Conservation (phyloP, 2,329 filamentous ascomycete species). For the Fusarium torulosum region DNA sequence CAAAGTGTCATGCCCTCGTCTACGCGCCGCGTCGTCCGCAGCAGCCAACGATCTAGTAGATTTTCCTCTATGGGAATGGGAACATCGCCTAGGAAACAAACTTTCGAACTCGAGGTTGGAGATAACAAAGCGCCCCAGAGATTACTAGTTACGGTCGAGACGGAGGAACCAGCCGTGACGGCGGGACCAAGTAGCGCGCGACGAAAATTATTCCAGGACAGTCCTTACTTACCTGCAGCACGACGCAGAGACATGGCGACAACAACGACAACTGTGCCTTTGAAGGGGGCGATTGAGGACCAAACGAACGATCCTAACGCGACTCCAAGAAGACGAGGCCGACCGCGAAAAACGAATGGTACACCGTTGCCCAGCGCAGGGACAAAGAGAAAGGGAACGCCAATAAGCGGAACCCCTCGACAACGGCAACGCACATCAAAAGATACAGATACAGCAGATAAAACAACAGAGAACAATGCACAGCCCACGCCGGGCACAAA, state of each 20-base stretch:
- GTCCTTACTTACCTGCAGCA: constrained; percentile 53
- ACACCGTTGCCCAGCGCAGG: constrained; percentile 62
- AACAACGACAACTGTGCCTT: constrained; percentile 66
- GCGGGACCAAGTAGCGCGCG: constrained; percentile 52
- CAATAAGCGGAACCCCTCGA: constrained; percentile 54
- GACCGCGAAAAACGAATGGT: constrained; percentile 64
- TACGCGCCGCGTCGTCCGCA: constrained; percentile 60
- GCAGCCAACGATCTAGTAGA: constrained; percentile 58
- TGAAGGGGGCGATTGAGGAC: constrained; percentile 58
- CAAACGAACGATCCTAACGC: constrained; percentile 51
- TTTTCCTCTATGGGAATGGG: constrained; percentile 52
- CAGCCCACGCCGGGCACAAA: constrained; percentile 52
- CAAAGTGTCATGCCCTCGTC: constrained; percentile 53
- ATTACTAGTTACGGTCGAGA: constrained; percentile 68
- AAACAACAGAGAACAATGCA: constrained; percentile 35
- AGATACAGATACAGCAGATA: constrained; percentile 47
- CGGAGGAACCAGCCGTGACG: constrained; percentile 56
- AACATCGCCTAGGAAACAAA: constrained; percentile 66
- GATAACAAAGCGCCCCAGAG: constrained; percentile 63
- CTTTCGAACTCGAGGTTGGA: constrained; percentile 68
- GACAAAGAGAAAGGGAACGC: constrained; percentile 62
- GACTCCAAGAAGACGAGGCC: constrained; percentile 58
- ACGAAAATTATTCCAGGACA: constrained; percentile 60
- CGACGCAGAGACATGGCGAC: constrained; percentile 57
- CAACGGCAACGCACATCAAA: constrained; percentile 52